Conservation (phyloP, 257 asterid species). For the Nicotiana obtusifolia region DNA sequence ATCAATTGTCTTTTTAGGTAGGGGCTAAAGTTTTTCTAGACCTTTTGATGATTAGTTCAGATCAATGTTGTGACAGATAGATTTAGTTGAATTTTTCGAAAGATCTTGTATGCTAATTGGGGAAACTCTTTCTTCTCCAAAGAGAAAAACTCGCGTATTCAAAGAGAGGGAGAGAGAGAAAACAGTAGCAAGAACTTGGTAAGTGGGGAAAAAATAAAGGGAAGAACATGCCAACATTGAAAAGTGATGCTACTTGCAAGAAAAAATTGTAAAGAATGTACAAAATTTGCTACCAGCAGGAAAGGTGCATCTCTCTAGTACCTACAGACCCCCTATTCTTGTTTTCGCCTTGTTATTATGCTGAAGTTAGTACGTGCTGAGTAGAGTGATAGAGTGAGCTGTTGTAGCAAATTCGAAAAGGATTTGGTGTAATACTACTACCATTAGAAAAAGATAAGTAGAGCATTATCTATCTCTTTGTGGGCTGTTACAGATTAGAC, state of each 20-base stretch:
- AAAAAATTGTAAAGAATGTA: too few species aligned
- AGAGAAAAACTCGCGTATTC: not conserved
- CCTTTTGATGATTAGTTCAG: conserved; percentile 16
- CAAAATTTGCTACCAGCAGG: not conserved
- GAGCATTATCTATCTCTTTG: not conserved
- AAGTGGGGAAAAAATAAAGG: not conserved
- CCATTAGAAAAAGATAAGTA: not conserved
- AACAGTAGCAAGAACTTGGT: not conserved
- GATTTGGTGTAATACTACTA: not conserved
- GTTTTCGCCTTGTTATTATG: not conserved
- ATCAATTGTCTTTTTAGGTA: conserved; percentile 1
- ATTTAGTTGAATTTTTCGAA: conserved; percentile 28
- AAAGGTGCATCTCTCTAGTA: not conserved
- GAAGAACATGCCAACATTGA: not conserved
- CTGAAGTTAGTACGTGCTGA: not conserved
- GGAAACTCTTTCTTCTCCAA: conserved; percentile 17
- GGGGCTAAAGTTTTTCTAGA: conserved; percentile 23
- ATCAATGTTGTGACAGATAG: conserved; percentile 21
- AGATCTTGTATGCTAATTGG: conserved; percentile 23
- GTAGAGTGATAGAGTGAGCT: not conserved
- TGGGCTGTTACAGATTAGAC: not conserved
- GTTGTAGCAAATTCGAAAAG: not conserved
- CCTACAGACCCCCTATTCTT: not conserved
- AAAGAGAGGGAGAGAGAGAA: not conserved
- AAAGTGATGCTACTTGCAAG: not conserved